These are phyloP conservation scores for Hordeum marinum DNA, from an alignment of 176 grass and related monocot species.

Conservation along the genomic window DNA sequence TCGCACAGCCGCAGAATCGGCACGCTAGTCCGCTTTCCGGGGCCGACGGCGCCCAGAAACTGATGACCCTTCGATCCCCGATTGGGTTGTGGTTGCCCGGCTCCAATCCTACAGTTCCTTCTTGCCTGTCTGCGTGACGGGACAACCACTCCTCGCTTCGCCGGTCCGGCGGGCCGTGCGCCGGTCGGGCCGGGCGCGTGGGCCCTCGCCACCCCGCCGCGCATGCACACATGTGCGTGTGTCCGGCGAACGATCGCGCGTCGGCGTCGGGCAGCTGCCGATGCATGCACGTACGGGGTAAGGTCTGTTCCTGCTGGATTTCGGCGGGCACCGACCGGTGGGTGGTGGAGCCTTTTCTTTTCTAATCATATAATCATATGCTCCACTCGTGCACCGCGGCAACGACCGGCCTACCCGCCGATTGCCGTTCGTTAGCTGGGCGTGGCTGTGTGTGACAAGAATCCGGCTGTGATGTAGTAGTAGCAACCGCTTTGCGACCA, in stretches of 20 bases:
- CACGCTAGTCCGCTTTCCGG: not conserved
- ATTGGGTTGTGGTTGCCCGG: not conserved
- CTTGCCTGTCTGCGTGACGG: not conserved
- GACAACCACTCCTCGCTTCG: not conserved
- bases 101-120: not conserved
- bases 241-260: not conserved
- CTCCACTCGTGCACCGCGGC: not conserved
- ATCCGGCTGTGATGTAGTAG: not conserved
- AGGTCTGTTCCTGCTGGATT: not conserved
- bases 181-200: not conserved
- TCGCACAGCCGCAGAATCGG: not conserved
- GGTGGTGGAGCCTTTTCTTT: not conserved
- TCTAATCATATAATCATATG: not conserved
- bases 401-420: not conserved
- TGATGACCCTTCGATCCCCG: not conserved
- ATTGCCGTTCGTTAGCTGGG: not conserved
- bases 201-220: not conserved
- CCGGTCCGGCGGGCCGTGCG: not conserved
- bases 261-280: not conserved
- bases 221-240: not conserved
- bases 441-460: not conserved
- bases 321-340: not conserved
- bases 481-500: not conserved
- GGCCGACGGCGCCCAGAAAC: not conserved
- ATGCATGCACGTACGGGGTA: not conserved